phyloP scores from a whole-genome alignment of 2,329 filamentous ascomycete genomes.

The Spiromastix sp. region DNA sequence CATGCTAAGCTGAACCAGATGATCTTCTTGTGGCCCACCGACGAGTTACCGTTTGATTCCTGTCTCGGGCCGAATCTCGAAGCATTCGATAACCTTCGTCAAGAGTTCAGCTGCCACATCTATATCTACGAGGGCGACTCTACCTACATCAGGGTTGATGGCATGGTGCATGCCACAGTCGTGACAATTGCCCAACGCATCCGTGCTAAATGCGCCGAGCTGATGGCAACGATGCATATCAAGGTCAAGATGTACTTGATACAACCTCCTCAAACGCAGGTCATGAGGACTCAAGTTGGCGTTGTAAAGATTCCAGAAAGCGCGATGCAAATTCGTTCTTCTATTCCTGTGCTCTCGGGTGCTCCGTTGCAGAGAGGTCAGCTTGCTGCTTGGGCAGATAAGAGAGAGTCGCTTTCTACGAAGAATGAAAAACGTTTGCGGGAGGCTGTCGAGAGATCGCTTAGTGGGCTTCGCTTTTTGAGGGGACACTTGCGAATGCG shows the following conservation, averaged over 20 bases:
- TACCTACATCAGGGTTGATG: constrained; percentile 23
- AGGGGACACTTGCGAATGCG: constrained; percentile 31
- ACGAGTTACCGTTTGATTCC: constrained; percentile 31
- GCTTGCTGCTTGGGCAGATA: constrained; percentile 14
- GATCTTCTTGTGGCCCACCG: constrained; percentile 36
- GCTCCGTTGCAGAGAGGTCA: constrained; percentile 10
- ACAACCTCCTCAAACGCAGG: constrained; percentile 16
- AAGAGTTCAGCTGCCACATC: constrained; percentile 30
- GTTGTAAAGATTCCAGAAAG: too few relatives aligned
- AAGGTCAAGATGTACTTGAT: constrained; percentile 25
- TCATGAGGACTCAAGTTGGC: constrained; percentile 16
- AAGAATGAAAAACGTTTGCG: constrained; percentile 23
- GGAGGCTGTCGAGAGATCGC: constrained; percentile 20
- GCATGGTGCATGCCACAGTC: constrained; percentile 22
- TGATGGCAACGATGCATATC: constrained; percentile 18
- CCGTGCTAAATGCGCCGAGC: constrained; percentile 19
- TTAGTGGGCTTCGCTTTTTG: constrained; percentile 22
- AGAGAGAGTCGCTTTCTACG: constrained; percentile 14
- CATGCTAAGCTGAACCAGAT: too few relatives aligned
- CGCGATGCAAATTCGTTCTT: constrained; percentile 1
- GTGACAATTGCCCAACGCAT: constrained; percentile 25
- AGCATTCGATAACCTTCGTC: constrained; percentile 35
- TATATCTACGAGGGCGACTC: constrained; percentile 23
- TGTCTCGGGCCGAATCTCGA: constrained; percentile 33
- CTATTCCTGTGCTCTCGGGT: constrained; percentile 15